Base-by-base conservation (phyloP, 2,329 filamentous ascomycete genomes). In the Chaetomiaceae sp. region DNA sequence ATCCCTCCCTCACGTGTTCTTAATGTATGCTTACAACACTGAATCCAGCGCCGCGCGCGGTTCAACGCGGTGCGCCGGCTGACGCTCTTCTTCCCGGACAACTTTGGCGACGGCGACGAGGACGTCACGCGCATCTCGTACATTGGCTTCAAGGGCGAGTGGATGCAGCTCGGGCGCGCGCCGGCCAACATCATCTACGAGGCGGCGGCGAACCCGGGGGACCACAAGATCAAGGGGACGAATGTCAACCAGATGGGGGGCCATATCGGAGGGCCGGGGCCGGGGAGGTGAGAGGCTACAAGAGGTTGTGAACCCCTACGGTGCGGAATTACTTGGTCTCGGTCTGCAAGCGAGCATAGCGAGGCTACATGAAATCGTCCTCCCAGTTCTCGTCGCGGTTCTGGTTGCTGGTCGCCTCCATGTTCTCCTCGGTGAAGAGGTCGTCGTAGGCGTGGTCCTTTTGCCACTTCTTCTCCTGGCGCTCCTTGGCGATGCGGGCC, bases 401-500 rank as follows among this genome's bases (percentile, higher is more conserved):
- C 71, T 96, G 89, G 71, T 99, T 99, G 73, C 86, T 96, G 51
- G 84, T 83, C 20, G 71, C 73, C 39, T 83, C 83, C 74, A 95
- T 79, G 63, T 88, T 87, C 54, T 96, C 89, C 50, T 95, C 90
- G 4, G 81, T 83, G 70, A 96, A 91, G 50, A 96, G 72, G 43
- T 96, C 91, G 67, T 97, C 94, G 70, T 99, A 99, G 2, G 91
- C 92, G 72, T 99, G 92, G n/a, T 96, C 91, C 72, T 94, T 94
- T 71, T 95, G 89, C 79, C 85, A 95, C 70, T 95, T 95, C 72
- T 92, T 82, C 71, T 95, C 87, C 71, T 89, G 88, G 60, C 89
- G 81, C 74, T 96, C 89, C 70, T 90, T 86, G 46, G 84, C 81
- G 43, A 91, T 68, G 34, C 76, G 75, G 0, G 82, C 83, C 64